Percentiles rank a stretch among this genome's conserved stretches.
Conservation (phyloP, 148 eudicot species). For the Rhododendron vialii region DNA sequence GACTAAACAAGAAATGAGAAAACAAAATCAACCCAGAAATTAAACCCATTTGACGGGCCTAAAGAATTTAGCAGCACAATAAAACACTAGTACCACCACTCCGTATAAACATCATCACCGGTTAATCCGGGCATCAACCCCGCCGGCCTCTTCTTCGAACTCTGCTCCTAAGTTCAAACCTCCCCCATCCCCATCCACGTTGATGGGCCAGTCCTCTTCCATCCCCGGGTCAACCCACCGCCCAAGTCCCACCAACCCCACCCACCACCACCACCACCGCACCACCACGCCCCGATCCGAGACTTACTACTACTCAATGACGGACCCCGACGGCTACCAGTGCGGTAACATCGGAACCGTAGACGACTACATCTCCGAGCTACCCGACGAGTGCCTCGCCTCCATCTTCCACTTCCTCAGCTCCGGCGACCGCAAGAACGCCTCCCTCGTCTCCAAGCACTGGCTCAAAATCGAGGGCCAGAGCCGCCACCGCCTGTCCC, state of each 20-base stretch:
- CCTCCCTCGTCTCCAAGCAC: constrained; percentile 41
- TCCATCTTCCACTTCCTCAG: constrained; percentile 33
- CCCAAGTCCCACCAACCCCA: background rate
- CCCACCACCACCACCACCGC: background rate
- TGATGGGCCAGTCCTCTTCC: constrained; percentile 17
- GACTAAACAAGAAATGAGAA: background rate
- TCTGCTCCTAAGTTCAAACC: background rate
- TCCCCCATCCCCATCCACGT: background rate
- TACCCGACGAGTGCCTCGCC: constrained; percentile 55
- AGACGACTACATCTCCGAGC: constrained; percentile 24
- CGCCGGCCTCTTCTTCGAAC: background rate
- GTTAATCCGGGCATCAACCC: background rate
- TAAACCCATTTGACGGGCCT: background rate
- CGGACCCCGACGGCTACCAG: background rate
- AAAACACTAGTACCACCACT: background rate
- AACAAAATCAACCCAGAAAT: background rate
- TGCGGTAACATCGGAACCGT: background rate
- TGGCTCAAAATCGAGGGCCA: constrained; percentile 48
- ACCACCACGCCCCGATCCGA: background rate
- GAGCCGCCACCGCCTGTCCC: constrained; percentile 43
- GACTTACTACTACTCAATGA: background rate
- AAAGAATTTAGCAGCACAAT: background rate
- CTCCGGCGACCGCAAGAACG: constrained; percentile 29
- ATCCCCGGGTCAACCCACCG: background rate
- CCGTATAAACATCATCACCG: background rate